Conservation (phyloP, 208 protist species). For the Borovskyia barvae region DNA sequence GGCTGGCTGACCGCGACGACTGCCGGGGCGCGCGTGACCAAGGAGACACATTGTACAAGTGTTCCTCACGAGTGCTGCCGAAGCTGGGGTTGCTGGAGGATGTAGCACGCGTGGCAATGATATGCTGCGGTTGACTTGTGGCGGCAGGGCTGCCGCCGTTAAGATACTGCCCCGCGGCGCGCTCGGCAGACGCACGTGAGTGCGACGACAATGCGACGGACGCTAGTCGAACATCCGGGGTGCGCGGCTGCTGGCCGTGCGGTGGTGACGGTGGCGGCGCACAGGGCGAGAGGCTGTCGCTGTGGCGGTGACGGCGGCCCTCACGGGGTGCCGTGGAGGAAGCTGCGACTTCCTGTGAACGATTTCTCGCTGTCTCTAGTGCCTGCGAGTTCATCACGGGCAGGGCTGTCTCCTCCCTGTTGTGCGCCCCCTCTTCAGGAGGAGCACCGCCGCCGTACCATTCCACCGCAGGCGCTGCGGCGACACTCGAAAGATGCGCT, state of each 20-base stretch:
- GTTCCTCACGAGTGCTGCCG: conserved; percentile 4
- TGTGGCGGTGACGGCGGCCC: neutral
- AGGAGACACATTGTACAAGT: conserved; percentile 22
- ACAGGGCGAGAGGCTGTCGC: neutral
- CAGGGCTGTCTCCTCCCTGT: no score
- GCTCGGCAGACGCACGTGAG: neutral
- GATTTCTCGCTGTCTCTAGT: no score
- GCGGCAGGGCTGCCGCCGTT: neutral
- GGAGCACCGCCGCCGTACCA: conserved; percentile 1
- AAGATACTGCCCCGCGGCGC: neutral
- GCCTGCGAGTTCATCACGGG: no score
- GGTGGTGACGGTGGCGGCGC: neutral
- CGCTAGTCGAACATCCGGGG: neutral
- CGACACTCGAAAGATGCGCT: no score
- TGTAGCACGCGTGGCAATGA: no score
- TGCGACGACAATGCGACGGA: no score
- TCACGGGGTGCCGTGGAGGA: no score
- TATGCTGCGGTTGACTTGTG: no score
- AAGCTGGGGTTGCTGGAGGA: no score
- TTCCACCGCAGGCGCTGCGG: neutral
- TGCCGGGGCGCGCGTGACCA: conserved; percentile 4
- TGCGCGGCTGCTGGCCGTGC: neutral
- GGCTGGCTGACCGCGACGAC: conserved; percentile 6
- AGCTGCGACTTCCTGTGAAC: no score
- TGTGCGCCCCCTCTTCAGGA: no score